Conservation (phyloP, 2,329 filamentous ascomycete genomes). For the Drechslerella dactyloides region DNA sequence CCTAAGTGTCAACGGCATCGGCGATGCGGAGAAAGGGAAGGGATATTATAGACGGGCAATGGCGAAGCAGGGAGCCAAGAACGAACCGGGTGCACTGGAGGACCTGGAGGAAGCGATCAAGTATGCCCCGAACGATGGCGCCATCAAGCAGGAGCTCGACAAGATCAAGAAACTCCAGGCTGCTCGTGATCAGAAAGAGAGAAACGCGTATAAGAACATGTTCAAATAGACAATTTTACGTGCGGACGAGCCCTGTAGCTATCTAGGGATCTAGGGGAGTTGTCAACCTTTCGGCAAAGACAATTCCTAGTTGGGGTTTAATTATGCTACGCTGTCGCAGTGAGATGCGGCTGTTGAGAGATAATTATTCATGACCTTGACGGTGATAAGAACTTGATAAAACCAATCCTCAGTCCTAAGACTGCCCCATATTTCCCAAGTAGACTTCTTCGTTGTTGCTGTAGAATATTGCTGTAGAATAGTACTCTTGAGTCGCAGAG, state of each 20-base stretch:
- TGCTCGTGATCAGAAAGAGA: slow-evolving; percentile 82
- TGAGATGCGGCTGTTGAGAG: too few species aligned
- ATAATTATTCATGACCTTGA: too few species aligned
- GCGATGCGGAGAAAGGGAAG: slow-evolving; percentile 84
- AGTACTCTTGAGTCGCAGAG: too few species aligned
- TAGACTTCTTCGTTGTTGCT: too few species aligned
- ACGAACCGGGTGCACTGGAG: slow-evolving; percentile 79
- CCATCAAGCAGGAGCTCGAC: slow-evolving; percentile 75
- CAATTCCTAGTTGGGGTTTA: too few species aligned
- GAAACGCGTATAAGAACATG: slow-evolving; percentile 90
- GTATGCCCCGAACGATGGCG: slow-evolving; percentile 76
- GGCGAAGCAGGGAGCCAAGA: slow-evolving; percentile 77
- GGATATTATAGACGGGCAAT: slow-evolving; percentile 82
- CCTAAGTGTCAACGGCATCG: slow-evolving; percentile 69
- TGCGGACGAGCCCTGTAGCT: slow-evolving; percentile 57
- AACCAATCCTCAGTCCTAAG: too few species aligned
- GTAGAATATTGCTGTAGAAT: too few species aligned
- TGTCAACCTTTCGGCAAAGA: too few species aligned
- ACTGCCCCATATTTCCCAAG: too few species aligned
- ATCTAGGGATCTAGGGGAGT: neutral
- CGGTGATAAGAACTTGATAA: too few species aligned
- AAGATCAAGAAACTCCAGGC: slow-evolving; percentile 77
- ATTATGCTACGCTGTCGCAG: too few species aligned
- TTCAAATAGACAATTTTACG: slow-evolving; percentile 61
- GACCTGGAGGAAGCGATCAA: slow-evolving; percentile 77